These are phyloP conservation scores for Fusarium newnesense DNA, from an alignment of 2,329 filamentous ascomycete species.

Conservation along the genomic window DNA sequence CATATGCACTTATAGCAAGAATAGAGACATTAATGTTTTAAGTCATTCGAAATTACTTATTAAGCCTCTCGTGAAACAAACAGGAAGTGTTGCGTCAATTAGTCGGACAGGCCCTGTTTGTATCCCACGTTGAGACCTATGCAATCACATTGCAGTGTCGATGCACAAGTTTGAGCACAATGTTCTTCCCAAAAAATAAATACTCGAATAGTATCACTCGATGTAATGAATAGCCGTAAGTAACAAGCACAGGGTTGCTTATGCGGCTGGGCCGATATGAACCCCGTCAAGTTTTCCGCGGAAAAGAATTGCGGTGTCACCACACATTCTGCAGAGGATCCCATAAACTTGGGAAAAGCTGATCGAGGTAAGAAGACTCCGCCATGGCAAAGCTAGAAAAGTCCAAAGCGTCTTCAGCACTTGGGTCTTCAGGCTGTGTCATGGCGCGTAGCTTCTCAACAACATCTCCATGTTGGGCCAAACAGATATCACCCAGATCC, in stretches of 20 bases:
- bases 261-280: not conserved
- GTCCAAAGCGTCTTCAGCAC: conserved; percentile 25
- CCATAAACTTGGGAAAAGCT: conserved; percentile 50
- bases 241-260: not conserved
- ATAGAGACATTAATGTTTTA: not conserved
- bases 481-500: conserved; percentile 63
- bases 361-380: conserved; percentile 49
- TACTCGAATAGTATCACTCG: not conserved
- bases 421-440: conserved; percentile 37
- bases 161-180: not conserved
- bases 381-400: conserved; percentile 46
- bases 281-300: not conserved
- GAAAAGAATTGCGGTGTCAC: conserved; percentile 22
- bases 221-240: not conserved
- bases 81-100: not conserved
- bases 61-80: not conserved
- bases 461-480: conserved; percentile 59
- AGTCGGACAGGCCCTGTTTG: not conserved
- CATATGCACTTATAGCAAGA: not conserved
- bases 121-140: not conserved
- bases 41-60: fast-evolving
- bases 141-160: not conserved
- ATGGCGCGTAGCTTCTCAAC: conserved; percentile 56
- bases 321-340: conserved; percentile 51
- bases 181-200: not conserved